Evolutionary conservation across 495 filamentous ascomycete genomes (phyloP), one percentile per base, ranked within the genome.

Genomic region (Penicillium paradoxum): DNA sequence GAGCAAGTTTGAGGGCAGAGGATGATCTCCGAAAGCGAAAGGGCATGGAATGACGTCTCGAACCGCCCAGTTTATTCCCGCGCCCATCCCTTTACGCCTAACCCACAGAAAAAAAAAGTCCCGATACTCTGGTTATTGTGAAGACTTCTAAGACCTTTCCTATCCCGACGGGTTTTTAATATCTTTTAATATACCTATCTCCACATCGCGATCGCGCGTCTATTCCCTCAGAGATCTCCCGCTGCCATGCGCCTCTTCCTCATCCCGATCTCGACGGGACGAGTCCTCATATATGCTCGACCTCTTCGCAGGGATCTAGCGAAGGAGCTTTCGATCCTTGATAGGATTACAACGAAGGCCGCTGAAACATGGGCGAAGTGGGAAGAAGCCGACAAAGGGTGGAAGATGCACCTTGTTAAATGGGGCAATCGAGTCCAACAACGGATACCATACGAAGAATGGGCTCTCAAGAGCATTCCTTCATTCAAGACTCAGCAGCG

Each of bases 371-470:
- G 91, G 90, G 76, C 85, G 0, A 68, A 68, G 14, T 97, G 92
- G 92, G 93, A 97, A 68, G 84, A 84, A 62, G 83, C 84, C 51
- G 85, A 93, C 4, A 76, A 75, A 43, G 85, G 87, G 29, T 97
- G 92, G 93, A 88, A 97, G 72, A 90, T 87, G 56, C 80, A 79
- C 53, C 75, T 96, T 25, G 91, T 91, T 18, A 76, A 76, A 46
- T 93, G 91, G 67, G 93, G 95, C 24, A 97, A 97, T 73, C 76
- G 81, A 24, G 79, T 88, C 9, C 79, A 97, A 45, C 86, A 87
- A 61, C 81, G 89, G 36, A 91, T 99, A 58, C 89, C 92, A 2
- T 96, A 86, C 67, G 89, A 97, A 72, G 93, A 99, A 87, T 99
- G 93, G 86, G 92, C 89, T 0, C 73, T 98, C 42, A 97, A 97